Conservation (phyloP, 306 rosid genomes). For the Prinsepia uniflora region DNA sequence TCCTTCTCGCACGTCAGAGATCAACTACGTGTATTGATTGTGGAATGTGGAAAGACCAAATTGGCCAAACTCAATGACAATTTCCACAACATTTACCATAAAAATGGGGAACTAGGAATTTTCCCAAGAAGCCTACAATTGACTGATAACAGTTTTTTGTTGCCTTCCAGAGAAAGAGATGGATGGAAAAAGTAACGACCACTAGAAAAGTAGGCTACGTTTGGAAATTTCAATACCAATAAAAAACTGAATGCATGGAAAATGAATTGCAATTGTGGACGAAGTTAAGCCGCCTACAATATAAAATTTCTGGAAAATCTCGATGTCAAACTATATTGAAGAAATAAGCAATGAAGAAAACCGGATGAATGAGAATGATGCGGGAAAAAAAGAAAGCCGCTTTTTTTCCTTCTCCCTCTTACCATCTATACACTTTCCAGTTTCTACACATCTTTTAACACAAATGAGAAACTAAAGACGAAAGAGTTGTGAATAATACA, state of each 20-base stretch:
- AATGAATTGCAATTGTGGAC: neutral
- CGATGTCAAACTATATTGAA: too few species aligned
- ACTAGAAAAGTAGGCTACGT: neutral
- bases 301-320: too few species aligned
- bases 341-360: too few species aligned
- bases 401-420: too few species aligned
- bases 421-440: too few species aligned
- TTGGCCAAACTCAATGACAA: neutral
- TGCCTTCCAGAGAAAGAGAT: neutral
- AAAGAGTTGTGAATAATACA: too few species aligned
- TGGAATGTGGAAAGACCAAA: neutral
- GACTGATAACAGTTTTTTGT: neutral
- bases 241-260: constrained; percentile 17
- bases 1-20: constrained; percentile 1
- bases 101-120: neutral
- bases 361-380: too few species aligned
- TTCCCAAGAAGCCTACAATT: neutral
- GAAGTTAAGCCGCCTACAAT: neutral
- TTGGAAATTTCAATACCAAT: neutral
- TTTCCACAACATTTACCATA: neutral
- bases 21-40: neutral
- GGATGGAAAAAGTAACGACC: neutral
- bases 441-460: too few species aligned
- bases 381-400: too few species aligned
- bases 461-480: too few species aligned